Conservation (phyloP, 1,284 basidiomycete species). For the Tranzscheliella williamsii region DNA sequence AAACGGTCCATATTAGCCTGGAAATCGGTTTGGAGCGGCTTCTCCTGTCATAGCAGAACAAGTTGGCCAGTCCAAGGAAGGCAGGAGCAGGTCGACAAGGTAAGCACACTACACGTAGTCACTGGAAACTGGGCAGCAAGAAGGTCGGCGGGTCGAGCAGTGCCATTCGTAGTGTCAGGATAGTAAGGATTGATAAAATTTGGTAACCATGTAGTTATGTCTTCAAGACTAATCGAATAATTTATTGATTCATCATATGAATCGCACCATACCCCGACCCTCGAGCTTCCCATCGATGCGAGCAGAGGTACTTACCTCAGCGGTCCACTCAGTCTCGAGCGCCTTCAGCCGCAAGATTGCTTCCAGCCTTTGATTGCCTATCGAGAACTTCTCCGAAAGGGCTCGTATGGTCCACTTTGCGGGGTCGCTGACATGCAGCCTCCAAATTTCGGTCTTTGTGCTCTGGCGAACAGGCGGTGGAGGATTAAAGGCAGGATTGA, state of each 20-base stretch:
- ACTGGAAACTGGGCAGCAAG: too few relatives aligned
- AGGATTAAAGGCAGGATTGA: constrained; percentile 57
- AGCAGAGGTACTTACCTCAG: constrained; percentile 41
- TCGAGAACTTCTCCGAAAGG: constrained; percentile 50
- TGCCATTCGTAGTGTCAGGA: constrained; percentile 15
- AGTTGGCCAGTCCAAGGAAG: too few relatives aligned
- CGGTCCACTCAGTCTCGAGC: constrained; percentile 46
- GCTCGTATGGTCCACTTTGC: constrained; percentile 47
- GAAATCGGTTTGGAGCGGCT: constrained; percentile 52
- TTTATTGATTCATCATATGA: constrained; percentile 42
- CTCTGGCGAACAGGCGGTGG: constrained; percentile 49
- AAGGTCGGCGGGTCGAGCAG: too few relatives aligned
- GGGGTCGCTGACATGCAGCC: constrained; percentile 46
- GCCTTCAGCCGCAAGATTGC: constrained; percentile 57
- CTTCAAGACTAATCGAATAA: constrained; percentile 60
- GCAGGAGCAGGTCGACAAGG: too few relatives aligned
- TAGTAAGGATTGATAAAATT: constrained; percentile 46
- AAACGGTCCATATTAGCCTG: constrained; percentile 55
- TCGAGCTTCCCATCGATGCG: too few relatives aligned
- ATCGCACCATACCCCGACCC: neutral
- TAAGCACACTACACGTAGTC: too few relatives aligned
- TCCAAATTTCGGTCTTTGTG: constrained; percentile 54
- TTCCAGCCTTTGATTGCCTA: constrained; percentile 44
- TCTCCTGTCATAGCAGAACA: constrained; percentile 37
- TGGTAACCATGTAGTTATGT: constrained; percentile 49